Evolutionary conservation across 1,139 yeast species (phyloP), one percentile per base, ranked within the genome.

Genomic region (Trichomonascaceae sp.): DNA sequence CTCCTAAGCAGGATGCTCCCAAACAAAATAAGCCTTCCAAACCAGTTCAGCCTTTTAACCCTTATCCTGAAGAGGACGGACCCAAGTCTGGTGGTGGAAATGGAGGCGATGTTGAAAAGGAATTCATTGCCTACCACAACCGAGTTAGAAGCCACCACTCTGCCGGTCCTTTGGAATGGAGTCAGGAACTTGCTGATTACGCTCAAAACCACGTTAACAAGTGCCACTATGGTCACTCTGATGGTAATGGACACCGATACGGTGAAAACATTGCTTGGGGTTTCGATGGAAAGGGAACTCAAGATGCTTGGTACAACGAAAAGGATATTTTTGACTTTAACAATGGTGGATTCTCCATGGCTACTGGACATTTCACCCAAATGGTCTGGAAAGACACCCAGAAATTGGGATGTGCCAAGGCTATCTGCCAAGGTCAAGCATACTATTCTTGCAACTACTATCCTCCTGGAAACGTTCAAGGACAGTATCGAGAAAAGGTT

Each of bases 231-330:
- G 71, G 73, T 41, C 96, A 90, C 75, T 83, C 95, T 51, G 87
- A 87, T 55, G 93, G 93, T 55, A 71, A 76, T 52, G 41, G 41
- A 9, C 41, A 36, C 41, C 15, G 13, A 36, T 85, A 80, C 73
- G 96, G 96, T 67, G 96, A 90, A 74, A 90, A 90, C 78, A 78
- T 90, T 67, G 96, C 95, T 53, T 74, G 81, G 53, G 96, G 96
- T 55, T 71, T 66, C 64, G 80, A 77, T 71, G 70, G 76, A 39
- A 74, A 76, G 30, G 86, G 80, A 47, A 88, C 89, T 49, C 83
- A 87, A 55, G 77, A 80, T 47, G 96, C 93, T 53, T 90, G 96
- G 97, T 89, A 87, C 75, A 71, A 75, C 59, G 96, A 88, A 74
- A 55, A 62, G 59, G 60, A 66, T 10, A 60, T 69, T 55, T 88